Conservation (phyloP, 179 eudicot species). For the Carnegiea gigantea region DNA sequence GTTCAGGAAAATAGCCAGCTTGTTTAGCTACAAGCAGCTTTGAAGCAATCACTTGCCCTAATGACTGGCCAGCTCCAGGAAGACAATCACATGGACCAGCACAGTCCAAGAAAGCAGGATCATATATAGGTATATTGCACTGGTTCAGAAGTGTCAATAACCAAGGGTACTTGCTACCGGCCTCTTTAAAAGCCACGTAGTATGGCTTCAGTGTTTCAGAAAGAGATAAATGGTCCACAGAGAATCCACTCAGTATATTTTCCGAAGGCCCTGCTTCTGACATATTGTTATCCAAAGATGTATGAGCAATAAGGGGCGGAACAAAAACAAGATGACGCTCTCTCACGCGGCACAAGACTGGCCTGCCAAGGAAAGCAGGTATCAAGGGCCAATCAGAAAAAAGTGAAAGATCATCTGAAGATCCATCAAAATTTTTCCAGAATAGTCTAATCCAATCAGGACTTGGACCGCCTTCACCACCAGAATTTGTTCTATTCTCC, state of each 20-base stretch:
- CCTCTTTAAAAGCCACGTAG: constrained; percentile 46
- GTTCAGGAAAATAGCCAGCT: constrained; percentile 81
- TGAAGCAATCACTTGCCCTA: constrained; percentile 80
- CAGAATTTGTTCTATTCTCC: constrained; percentile 56
- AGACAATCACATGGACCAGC: constrained; percentile 68
- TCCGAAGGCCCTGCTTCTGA: constrained; percentile 33
- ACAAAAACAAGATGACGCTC: constrained; percentile 81
- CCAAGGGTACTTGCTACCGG: constrained; percentile 74
- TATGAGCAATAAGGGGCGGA: constrained; percentile 52
- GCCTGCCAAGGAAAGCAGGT: constrained; percentile 98
- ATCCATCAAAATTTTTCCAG: constrained; percentile 81
- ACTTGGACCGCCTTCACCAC: constrained; percentile 80
- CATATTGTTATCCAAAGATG: constrained; percentile 30
- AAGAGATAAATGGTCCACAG: constrained; percentile 38
- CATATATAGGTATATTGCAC: constrained; percentile 86
- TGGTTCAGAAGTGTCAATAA: constrained; percentile 78
- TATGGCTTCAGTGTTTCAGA: constrained; percentile 51
- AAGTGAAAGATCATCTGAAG: constrained; percentile 69
- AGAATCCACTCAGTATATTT: constrained; percentile 33
- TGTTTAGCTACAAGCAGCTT: constrained; percentile 83
- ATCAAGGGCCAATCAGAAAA: constrained; percentile 97
- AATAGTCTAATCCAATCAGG: constrained; percentile 93
- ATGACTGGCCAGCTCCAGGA: constrained; percentile 58
- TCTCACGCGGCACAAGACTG: constrained; percentile 86
- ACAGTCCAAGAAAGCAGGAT: constrained; percentile 78